phyloP scores from a whole-genome alignment of 2,329 filamentous ascomycete species.

The Alternaria sp. region DNA sequence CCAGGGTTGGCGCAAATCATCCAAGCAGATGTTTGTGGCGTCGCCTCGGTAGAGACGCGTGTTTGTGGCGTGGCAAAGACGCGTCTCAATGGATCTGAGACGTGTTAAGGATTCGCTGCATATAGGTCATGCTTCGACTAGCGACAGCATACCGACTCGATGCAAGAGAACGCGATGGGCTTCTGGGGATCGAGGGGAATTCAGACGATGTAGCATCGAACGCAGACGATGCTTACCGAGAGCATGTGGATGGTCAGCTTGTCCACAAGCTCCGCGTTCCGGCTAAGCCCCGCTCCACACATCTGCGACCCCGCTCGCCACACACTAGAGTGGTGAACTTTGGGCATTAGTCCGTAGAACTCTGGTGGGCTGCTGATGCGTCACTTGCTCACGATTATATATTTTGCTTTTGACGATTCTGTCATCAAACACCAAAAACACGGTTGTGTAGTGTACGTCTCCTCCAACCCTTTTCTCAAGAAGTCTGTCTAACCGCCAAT shows the following conservation, averaged over 20 bases:
- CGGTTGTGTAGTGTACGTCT: slow-evolving; percentile 12
- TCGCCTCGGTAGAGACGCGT: not conserved
- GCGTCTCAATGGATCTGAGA: not conserved
- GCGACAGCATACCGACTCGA: not conserved
- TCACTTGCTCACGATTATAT: fast-evolving
- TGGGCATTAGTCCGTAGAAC: not conserved
- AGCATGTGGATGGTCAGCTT: not conserved
- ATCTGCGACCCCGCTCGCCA: not conserved
- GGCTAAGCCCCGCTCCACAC: not conserved
- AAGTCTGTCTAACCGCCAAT: slow-evolving; percentile 7
- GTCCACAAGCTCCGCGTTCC: not conserved
- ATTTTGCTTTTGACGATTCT: not conserved
- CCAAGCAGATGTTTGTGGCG: not conserved
- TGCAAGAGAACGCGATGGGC: not conserved
- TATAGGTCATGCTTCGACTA: not conserved
- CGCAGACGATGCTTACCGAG: not conserved
- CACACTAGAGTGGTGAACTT: not conserved
- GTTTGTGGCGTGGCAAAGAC: not conserved
- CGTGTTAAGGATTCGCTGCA: not conserved
- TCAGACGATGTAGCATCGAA: not conserved
- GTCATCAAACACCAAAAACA: not conserved
- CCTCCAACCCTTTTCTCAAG: not conserved
- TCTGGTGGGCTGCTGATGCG: not conserved
- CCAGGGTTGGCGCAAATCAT: not conserved
- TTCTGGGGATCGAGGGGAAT: not conserved